Percentiles rank a stretch among this genome's conserved stretches.
Conservation (phyloP, 495 filamentous ascomycete species). For the Podospora appendiculata region DNA sequence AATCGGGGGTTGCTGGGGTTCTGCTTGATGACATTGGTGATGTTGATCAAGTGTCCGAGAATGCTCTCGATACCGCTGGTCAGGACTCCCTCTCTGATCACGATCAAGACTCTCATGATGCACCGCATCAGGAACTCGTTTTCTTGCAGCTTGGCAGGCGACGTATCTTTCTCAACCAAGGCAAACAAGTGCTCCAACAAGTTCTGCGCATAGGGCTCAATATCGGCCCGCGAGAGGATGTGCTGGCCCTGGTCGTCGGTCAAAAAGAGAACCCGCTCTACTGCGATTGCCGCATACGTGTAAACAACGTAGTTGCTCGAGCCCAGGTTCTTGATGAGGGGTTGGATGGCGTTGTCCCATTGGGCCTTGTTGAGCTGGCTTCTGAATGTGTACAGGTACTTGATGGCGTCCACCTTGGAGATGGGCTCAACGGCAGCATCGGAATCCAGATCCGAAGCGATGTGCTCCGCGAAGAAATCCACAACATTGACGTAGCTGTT, state of each 20-base stretch:
- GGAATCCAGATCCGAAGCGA: conserved; percentile 72
- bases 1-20: conserved; percentile 98
- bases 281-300: conserved; percentile 90
- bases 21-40: conserved; percentile 77
- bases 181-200: conserved; percentile 88
- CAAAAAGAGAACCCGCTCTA: conserved; percentile 81
- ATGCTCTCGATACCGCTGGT: conserved; percentile 61
- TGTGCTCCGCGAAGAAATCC: conserved; percentile 84
- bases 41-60: conserved; percentile 69
- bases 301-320: conserved; percentile 91
- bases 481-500: conserved; percentile 78
- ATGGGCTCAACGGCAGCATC: conserved; percentile 65
- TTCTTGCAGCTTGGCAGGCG: conserved; percentile 90
- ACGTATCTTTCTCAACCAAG: conserved; percentile 70
- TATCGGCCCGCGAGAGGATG: conserved; percentile 62
- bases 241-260: conserved; percentile 64
- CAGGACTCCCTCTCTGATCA: conserved; percentile 72
- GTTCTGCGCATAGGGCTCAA: conserved; percentile 74
- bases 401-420: conserved; percentile 94
- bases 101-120: conserved; percentile 92
- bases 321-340: conserved; percentile 81
- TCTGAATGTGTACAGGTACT: conserved; percentile 92
- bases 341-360: conserved; percentile 80
- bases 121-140: conserved; percentile 99
- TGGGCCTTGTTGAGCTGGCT: conserved; percentile 78